Evolutionary conservation across 176 grass and related monocot species (phyloP).

Genomic region (Bonia amplexicaulis): DNA sequence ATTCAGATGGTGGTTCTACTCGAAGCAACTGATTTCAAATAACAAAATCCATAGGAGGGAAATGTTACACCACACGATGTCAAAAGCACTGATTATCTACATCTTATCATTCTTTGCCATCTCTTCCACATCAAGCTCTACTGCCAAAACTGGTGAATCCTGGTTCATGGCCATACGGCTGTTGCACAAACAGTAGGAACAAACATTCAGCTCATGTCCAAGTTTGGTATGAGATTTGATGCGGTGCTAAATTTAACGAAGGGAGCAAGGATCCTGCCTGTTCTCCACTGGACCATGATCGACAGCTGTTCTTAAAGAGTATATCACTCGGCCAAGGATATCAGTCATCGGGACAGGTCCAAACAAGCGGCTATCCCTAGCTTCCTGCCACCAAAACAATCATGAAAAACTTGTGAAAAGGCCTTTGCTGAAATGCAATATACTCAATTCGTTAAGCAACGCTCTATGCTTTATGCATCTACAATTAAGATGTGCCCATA

Average conservation of each 20-base stretch:
- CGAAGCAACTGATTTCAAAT: not conserved
- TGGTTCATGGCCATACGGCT: conserved; percentile 57
- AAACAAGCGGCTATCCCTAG: conserved; percentile 89
- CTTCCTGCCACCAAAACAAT: conserved; percentile 60
- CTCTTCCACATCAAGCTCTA: conserved; percentile 90
- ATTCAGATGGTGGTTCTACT: not conserved
- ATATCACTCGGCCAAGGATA: conserved; percentile 83
- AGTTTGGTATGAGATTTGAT: not conserved
- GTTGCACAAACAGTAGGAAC: conserved; percentile 16
- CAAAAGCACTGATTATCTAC: conserved; percentile 33
- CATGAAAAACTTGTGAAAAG: not conserved
- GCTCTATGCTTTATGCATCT: not conserved
- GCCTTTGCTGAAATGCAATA: not conserved
- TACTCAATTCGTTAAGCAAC: not conserved
- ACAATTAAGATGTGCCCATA: not conserved
- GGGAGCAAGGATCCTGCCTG: conserved; percentile 41
- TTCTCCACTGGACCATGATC: conserved; percentile 88
- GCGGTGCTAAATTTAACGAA: not conserved
- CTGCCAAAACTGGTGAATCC: conserved; percentile 69
- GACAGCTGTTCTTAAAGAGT: conserved; percentile 71
- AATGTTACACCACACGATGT: conserved; percentile 2
- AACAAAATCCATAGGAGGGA: conserved; percentile 5
- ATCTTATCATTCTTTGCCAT: conserved; percentile 79
- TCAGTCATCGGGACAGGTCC: conserved; percentile 84
- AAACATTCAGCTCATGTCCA: conserved; percentile 1